These are phyloP conservation scores for Kernera saxatilis DNA, from an alignment of 345 rosid genomes.

Conservation along the genomic window DNA sequence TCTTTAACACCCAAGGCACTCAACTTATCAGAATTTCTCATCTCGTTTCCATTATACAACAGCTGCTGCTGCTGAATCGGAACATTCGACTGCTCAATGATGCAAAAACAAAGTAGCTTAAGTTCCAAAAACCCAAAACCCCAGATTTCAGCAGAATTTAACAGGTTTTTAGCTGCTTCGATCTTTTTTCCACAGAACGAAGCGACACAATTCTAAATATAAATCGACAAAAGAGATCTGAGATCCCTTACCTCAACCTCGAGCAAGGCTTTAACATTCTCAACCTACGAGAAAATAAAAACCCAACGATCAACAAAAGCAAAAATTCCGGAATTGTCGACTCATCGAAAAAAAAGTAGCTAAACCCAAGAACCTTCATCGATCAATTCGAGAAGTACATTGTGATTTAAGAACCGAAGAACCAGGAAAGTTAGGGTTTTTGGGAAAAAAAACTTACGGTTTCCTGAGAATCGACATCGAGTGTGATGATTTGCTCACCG, in stretches of 20 bases:
- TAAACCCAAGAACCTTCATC: not conserved
- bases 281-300: constrained; percentile 46
- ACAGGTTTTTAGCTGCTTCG: not conserved
- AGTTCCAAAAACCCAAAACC: constrained; percentile 23
- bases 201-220: not conserved
- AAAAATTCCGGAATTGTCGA: not conserved
- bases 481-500: constrained; percentile 72
- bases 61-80: constrained; percentile 87
- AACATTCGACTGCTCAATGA: constrained; percentile 60
- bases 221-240: constrained; percentile 20
- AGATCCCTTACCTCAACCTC: constrained; percentile 81
- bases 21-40: constrained; percentile 65
- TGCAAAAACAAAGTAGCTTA: not conserved
- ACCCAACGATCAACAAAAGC: not conserved
- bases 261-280: constrained; percentile 90
- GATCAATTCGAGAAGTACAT: constrained; percentile 18
- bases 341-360: not conserved
- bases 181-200: not conserved
- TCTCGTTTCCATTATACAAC: constrained; percentile 80
- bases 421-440: constrained; percentile 30
- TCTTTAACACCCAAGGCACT: constrained; percentile 83
- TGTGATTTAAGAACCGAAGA: constrained; percentile 19
- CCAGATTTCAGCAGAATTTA: not conserved
- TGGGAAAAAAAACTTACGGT: constrained; percentile 35
- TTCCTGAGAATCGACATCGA: constrained; percentile 85